Evolutionary conservation across 257 asterid genomes (phyloP), one percentile per base, ranked within the genome.

Genomic region (Plantago ovata): DNA sequence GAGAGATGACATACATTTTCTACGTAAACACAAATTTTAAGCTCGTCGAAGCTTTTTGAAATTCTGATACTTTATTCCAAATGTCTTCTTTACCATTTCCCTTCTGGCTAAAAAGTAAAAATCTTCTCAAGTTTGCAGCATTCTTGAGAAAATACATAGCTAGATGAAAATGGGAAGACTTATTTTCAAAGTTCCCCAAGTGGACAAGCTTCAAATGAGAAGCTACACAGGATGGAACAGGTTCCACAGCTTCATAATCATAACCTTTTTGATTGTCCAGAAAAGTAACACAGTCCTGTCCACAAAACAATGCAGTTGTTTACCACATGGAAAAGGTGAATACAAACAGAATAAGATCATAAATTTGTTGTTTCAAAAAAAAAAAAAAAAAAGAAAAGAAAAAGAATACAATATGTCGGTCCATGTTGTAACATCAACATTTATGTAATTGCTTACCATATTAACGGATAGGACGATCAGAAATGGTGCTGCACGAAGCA

Each of bases 101-200:
- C 7, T 7, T 6, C 36, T 28, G 3, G 13, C 28, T 10, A 18
- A 3, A 10, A 18, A 48, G 13, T 10, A 11, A 48, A 15, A 48
- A 4, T 18, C 19, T 48, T 12, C 4, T 20, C 53, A 48, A 21
- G 12, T 48, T 13, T 0, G 14, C 13, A 7, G 28, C 53, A 19
- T 48, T 48, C 53, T 48, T 48, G 23, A 48, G 28, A 2, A 48
- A 48, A 21, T n/a, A 48, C 33, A 16, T 48, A 18, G 53, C 53
- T 13, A 48, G 28, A 48, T 21, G 28, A 11, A 48, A 32, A 3
- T 48, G 28, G 0, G 23, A 32, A 9, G 11, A n/a, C 53, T 20
- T 18, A 18, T 21, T 7, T 48, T 7, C 12, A 12, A 48, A 48
- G 53, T 11, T 1, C 19, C 3, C 10, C 7, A 48, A 8, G 11